These are phyloP conservation scores for Aeschynomene evenia DNA, from an alignment of 306 rosid species.

Conservation along the genomic window DNA sequence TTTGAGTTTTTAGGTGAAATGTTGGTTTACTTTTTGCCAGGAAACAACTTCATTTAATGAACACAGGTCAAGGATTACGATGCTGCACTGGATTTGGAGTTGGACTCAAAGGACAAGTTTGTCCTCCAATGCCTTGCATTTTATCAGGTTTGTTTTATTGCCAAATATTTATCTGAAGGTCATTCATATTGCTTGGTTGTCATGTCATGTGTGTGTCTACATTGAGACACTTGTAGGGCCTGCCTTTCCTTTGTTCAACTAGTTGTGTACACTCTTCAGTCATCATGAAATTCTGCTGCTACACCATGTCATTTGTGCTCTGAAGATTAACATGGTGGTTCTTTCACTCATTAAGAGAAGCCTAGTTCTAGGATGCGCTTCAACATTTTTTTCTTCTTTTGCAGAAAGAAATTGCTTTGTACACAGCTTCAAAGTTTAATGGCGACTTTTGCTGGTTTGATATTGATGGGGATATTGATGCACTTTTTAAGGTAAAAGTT, in stretches of 20 bases:
- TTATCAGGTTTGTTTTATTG: constrained; percentile 67
- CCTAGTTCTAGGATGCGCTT: constrained; percentile 21
- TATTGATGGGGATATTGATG: constrained; percentile 84
- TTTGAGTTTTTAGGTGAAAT: constrained; percentile 26
- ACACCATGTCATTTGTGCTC: neutral
- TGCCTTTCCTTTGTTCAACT: neutral
- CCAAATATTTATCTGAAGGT: neutral
- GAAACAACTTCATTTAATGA: constrained; percentile 22
- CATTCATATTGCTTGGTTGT: too few relatives aligned
- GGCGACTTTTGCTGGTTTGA: constrained; percentile 82
- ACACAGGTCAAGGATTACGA: constrained; percentile 90
- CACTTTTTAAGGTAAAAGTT: constrained; percentile 80
- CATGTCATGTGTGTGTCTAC: too few relatives aligned
- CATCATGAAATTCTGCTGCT: constrained; percentile 25
- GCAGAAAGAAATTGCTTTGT: constrained; percentile 96
- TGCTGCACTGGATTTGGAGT: constrained; percentile 91
- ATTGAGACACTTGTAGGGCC: too few relatives aligned
- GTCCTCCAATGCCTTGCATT: constrained; percentile 88
- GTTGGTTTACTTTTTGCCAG: constrained; percentile 25
- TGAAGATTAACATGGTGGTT: neutral
- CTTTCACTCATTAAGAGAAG: constrained; percentile 13
- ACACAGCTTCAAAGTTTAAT: constrained; percentile 77
- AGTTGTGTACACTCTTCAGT: constrained; percentile 15
- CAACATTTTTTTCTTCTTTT: constrained; percentile 25
- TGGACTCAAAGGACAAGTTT: constrained; percentile 88